Conservation (phyloP, 2,329 filamentous ascomycete species). For the Sclerotiophoma versabilis region DNA sequence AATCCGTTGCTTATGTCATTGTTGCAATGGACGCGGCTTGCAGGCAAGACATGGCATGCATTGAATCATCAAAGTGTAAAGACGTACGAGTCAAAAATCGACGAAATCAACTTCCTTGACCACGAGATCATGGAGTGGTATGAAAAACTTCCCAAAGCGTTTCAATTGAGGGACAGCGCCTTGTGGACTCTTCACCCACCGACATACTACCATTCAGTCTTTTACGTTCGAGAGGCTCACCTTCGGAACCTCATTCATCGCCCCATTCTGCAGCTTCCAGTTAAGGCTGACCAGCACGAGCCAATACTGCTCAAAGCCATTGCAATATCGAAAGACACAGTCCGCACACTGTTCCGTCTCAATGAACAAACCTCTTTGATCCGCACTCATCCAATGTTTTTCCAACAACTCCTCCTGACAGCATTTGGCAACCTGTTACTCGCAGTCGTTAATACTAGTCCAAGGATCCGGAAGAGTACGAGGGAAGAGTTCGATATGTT, state of each 20-base stretch:
- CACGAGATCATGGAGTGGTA: conserved; percentile 17
- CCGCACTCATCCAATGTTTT: conserved; percentile 18
- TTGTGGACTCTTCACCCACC: background rate
- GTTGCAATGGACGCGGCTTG: conserved; percentile 20
- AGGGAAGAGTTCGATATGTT: conserved; percentile 20
- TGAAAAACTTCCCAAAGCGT: conserved; percentile 2
- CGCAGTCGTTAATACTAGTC: conserved; percentile 12
- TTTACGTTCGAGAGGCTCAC: conserved; percentile 15
- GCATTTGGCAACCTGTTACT: conserved; percentile 18
- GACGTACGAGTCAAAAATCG: conserved; percentile 10
- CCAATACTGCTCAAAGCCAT: conserved; percentile 12
- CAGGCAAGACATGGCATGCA: conserved; percentile 19
- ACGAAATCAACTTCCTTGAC: conserved; percentile 16
- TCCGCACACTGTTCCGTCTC: conserved; percentile 6
- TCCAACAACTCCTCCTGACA: conserved; percentile 18
- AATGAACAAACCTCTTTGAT: conserved; percentile 7
- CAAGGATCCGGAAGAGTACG: conserved; percentile 1
- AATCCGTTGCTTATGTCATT: conserved; percentile 13
- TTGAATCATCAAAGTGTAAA: conserved; percentile 15
- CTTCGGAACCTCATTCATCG: conserved; percentile 18
- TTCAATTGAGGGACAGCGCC: background rate
- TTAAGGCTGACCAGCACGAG: conserved; percentile 8
- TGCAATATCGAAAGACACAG: conserved; percentile 14
- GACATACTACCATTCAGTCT: conserved; percentile 16
- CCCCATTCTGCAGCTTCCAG: conserved; percentile 11